phyloP scores from a whole-genome alignment of 2,329 filamentous ascomycete species.

The Pseudogymnoascus sp. region DNA sequence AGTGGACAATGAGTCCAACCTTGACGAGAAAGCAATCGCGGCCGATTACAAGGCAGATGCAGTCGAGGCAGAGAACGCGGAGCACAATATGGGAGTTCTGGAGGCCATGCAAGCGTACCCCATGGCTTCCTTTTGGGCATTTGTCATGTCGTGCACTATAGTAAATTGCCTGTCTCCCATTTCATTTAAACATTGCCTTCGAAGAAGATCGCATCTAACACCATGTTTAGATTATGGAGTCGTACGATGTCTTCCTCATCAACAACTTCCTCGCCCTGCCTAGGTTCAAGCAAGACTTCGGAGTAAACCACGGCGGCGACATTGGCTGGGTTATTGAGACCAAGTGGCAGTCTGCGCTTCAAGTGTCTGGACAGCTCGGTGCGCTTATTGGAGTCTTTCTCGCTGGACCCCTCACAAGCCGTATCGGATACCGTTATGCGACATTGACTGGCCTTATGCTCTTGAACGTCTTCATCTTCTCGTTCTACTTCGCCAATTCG shows the following conservation, averaged over 20 bases:
- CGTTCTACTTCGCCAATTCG: slow-evolving; percentile 37
- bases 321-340: slow-evolving; percentile 35
- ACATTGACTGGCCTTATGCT: slow-evolving; percentile 45
- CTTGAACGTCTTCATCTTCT: slow-evolving; percentile 46
- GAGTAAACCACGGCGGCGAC: slow-evolving; percentile 28
- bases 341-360: slow-evolving; percentile 49
- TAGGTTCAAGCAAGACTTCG: slow-evolving; percentile 38
- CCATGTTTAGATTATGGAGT: slow-evolving; percentile 48
- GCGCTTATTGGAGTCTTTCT: slow-evolving; percentile 50
- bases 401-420: slow-evolving; percentile 48
- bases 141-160: slow-evolving; percentile 48
- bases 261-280: slow-evolving; percentile 49
- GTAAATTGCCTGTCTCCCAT: slow-evolving; percentile 29
- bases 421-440: slow-evolving; percentile 49
- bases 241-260: slow-evolving; percentile 52
- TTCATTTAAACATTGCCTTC: neutral
- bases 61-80: slow-evolving; percentile 44
- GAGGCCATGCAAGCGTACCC: slow-evolving; percentile 44
- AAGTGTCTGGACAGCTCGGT: slow-evolving; percentile 46
- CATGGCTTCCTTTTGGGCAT: slow-evolving; percentile 38
- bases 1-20: neutral
- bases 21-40: slow-evolving; percentile 17
- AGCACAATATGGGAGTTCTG: slow-evolving; percentile 42
- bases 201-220: slow-evolving; percentile 5
- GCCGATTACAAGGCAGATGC: neutral